Conservation (phyloP, 371 early-diverging fungal genomes). For the Apophysomyces trapeziformis region DNA sequence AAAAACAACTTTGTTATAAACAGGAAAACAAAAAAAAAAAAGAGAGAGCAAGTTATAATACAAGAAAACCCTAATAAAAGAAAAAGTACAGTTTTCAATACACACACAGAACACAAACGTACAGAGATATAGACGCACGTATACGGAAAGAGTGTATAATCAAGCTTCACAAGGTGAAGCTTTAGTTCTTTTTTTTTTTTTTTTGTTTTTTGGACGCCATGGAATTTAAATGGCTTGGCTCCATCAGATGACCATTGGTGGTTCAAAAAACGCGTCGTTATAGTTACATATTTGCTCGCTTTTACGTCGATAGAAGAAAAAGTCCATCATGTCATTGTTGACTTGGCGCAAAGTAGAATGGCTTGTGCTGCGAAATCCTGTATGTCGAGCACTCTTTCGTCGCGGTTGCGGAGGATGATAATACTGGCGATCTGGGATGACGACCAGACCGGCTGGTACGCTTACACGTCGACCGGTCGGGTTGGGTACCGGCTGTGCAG, state of each 20-base stretch:
- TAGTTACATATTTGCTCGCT: constrained; percentile 1
- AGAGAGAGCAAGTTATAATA: background rate
- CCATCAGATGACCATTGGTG: constrained; percentile 7
- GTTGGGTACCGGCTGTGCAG: constrained; percentile 2
- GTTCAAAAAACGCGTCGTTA: constrained; percentile 3
- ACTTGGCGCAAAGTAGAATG: constrained; percentile 2
- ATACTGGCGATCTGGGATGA: constrained; percentile 25
- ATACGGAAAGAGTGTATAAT: background rate
- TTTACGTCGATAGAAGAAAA: background rate
- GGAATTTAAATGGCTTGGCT: background rate
- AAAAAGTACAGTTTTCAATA: constrained; percentile 1
- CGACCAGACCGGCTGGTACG: constrained; percentile 36
- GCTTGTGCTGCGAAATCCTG: constrained; percentile 1
- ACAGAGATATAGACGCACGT: background rate
- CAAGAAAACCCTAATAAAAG: constrained; percentile 1
- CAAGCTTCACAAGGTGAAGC: background rate
- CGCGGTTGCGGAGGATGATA: constrained; percentile 4
- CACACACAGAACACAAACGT: background rate
- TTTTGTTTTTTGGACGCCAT: background rate
- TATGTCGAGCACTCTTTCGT: background rate
- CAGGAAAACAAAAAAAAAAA: background rate
- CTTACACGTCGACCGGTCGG: constrained; percentile 32
- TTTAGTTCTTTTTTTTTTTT: background rate
- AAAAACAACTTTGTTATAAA: background rate
- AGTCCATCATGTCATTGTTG: constrained; percentile 6